Evolutionary conservation across 1,284 basidiomycete genomes (phyloP).

Genomic region (Neolentinus lepideus): DNA sequence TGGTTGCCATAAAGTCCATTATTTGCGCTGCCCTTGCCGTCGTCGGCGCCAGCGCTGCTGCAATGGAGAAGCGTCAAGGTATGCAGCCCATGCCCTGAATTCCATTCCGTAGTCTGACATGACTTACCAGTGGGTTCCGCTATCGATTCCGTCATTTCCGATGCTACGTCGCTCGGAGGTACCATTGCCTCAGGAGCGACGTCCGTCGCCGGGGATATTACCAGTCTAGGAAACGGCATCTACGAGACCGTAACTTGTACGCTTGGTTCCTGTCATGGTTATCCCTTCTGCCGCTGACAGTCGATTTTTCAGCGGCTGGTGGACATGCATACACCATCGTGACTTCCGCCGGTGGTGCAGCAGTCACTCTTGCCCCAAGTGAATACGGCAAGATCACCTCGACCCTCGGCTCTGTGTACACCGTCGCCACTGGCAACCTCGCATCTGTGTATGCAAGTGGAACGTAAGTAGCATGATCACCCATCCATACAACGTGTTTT

Average conservation of each 20-base stretch:
- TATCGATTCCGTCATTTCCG: conserved; percentile 8
- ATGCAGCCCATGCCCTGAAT: not conserved
- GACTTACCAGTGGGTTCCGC: conserved; percentile 13
- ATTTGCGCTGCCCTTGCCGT: not conserved
- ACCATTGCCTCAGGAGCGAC: conserved; percentile 10
- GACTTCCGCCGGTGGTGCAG: conserved; percentile 42
- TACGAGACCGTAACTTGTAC: conserved; percentile 43
- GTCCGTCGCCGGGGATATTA: conserved; percentile 26
- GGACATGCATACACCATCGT: conserved; percentile 31
- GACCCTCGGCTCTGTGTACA: conserved; percentile 46
- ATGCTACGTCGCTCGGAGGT: conserved; percentile 1
- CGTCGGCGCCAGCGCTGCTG: not conserved
- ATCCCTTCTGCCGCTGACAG: conserved; percentile 1
- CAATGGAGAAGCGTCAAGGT: conserved; percentile 1
- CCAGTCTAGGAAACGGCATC: conserved; percentile 23
- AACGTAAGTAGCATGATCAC: not conserved
- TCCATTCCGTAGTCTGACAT: conserved; percentile 4
- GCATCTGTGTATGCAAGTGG: conserved; percentile 4
- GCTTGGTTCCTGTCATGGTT: conserved; percentile 11
- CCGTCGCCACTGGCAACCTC: conserved; percentile 21
- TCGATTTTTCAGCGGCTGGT: conserved; percentile 33
- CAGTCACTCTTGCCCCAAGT: conserved; percentile 41
- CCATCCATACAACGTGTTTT: not conserved
- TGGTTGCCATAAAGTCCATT: not conserved
- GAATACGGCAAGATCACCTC: conserved; percentile 35